phyloP scores from a whole-genome alignment of 805 yeast species.

The Ogataea pini region DNA sequence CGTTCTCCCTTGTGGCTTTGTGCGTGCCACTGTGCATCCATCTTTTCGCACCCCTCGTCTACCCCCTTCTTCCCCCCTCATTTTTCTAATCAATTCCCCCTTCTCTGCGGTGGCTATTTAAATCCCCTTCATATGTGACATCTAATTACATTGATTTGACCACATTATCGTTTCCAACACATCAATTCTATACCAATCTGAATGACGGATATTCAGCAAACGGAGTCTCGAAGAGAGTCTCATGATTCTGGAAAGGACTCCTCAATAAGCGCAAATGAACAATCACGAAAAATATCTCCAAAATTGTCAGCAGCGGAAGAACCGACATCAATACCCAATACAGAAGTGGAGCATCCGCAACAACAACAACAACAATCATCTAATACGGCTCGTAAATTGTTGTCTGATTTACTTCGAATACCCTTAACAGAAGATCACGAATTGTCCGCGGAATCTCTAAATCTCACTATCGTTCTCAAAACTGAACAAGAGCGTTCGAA shows the following conservation, averaged over 20 bases:
- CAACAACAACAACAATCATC: not conserved
- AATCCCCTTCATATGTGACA: not conserved
- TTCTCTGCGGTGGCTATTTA: too few relatives aligned
- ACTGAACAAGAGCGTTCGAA: conserved; percentile 45
- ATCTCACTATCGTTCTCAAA: conserved; percentile 38
- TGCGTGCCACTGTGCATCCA: not conserved
- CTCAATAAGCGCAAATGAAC: not conserved
- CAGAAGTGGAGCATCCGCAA: too few relatives aligned
- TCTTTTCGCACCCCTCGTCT: too few relatives aligned
- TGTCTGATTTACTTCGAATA: not conserved
- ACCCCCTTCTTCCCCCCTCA: not conserved
- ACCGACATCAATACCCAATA: not conserved
- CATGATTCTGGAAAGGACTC: not conserved
- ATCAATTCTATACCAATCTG: not conserved
- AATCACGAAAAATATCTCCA: not conserved
- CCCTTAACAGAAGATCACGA: conserved; percentile 32
- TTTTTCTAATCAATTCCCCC: too few relatives aligned
- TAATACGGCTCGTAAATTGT: too few relatives aligned
- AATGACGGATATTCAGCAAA: not conserved
- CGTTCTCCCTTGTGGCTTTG: not conserved
- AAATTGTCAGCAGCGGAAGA: too few relatives aligned
- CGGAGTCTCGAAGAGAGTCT: not conserved
- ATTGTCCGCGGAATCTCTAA: conserved; percentile 37
- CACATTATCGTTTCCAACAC: too few relatives aligned
- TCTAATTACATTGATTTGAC: not conserved